Percentiles rank a stretch among this genome's conserved stretches.
Conservation (phyloP, 768 basidiomycete species). For the Collybia sordida region DNA sequence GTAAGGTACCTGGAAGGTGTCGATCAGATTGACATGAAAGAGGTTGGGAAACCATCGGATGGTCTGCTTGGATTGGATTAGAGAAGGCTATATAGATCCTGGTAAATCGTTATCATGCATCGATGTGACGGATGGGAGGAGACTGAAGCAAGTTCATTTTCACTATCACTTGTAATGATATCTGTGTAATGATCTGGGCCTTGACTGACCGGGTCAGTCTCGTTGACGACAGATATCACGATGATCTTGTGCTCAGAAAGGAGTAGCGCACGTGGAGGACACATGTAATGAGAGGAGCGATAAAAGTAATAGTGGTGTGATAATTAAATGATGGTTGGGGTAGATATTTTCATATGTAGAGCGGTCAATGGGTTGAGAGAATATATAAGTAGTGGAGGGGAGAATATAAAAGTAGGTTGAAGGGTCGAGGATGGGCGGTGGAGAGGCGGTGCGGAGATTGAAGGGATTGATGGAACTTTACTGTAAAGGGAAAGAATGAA, state of each 20-base stretch:
- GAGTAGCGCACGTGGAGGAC: background rate
- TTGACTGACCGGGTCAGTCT: slow-evolving; percentile 2
- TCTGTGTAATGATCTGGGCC: too few species aligned
- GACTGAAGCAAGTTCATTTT: background rate
- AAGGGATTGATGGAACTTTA: slow-evolving; percentile 17
- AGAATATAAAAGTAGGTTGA: background rate
- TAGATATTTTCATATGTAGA: too few species aligned
- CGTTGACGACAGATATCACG: slow-evolving; percentile 13
- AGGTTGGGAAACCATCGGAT: too few species aligned
- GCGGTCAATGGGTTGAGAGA: background rate
- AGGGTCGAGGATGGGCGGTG: background rate
- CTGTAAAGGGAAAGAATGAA: slow-evolving; percentile 16
- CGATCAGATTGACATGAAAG: background rate
- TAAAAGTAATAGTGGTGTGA: background rate
- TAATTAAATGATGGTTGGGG: too few species aligned
- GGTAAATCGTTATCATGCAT: slow-evolving; percentile 17
- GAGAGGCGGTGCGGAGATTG: slow-evolving; percentile 26
- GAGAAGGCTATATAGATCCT: slow-evolving; percentile 3
- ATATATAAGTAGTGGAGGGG: background rate
- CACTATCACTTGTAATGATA: too few species aligned
- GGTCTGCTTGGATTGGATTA: too few species aligned
- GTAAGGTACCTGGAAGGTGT: background rate
- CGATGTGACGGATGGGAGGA: slow-evolving; percentile 10
- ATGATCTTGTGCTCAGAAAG: slow-evolving; percentile 7
- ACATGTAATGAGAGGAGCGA: background rate